Conservation (phyloP, 768 basidiomycete genomes). For the Guyanaporus albipodus region DNA sequence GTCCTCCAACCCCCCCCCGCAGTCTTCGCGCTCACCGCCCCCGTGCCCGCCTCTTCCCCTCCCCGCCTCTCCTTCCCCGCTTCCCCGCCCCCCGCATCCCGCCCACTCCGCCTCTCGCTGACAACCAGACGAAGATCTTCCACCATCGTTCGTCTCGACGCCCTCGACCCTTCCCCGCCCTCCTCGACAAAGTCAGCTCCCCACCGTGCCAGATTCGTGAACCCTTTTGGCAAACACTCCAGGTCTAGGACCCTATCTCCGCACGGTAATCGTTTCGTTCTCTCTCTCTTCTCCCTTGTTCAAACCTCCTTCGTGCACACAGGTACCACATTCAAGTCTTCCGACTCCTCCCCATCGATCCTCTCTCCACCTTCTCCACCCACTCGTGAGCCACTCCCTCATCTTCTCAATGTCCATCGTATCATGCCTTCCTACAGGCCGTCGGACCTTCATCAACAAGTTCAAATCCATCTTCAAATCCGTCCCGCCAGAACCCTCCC, state of each 20-base stretch:
- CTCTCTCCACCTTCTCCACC: not conserved
- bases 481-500: conserved; percentile 6
- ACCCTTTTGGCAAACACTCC: conserved; percentile 14
- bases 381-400: conserved; percentile 1
- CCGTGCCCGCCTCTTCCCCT: not conserved
- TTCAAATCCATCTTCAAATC: conserved; percentile 25
- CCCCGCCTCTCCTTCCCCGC: too few species aligned
- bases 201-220: conserved; percentile 13
- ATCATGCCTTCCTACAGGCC: conserved; percentile 2
- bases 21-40: conserved; percentile 6
- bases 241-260: conserved; percentile 18
- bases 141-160: not conserved
- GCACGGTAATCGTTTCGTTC: conserved; percentile 6
- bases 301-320: not conserved
- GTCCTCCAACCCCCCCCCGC: conserved; percentile 12
- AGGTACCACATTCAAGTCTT: conserved; percentile 9
- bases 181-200: not conserved
- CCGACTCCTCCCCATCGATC: not conserved
- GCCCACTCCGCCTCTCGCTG: not conserved
- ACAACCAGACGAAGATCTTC: conserved; percentile 12
- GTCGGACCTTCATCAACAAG: conserved; percentile 12
- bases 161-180: not conserved
- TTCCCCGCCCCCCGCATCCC: not conserved
- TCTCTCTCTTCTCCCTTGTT: not conserved
- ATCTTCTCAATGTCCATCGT: not conserved